Evolutionary conservation across 2,329 filamentous ascomycete species (phyloP).

Genomic region (Xylariales sp.): DNA sequence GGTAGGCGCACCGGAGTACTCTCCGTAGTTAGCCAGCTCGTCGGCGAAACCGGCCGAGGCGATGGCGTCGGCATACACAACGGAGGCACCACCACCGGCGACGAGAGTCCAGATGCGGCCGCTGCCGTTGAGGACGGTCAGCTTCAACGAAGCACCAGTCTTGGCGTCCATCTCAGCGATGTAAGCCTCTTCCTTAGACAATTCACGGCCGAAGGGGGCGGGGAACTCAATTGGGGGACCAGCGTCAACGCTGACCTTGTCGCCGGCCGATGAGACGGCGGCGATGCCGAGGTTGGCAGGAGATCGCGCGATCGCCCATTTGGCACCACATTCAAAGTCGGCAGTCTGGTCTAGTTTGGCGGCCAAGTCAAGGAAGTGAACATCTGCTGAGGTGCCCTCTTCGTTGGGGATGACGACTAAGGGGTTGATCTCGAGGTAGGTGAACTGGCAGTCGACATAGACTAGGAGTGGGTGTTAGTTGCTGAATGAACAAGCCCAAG

Average conservation of each 20-base stretch:
- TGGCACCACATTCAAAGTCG: conserved; percentile 98
- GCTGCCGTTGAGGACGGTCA: conserved; percentile 91
- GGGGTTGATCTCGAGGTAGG: conserved; percentile 99
- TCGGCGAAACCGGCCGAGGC: conserved; percentile 94
- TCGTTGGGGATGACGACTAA: conserved; percentile 97
- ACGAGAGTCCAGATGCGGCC: conserved; percentile 98
- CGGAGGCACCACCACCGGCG: conserved; percentile 98
- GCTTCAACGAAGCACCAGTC: conserved; percentile 98
- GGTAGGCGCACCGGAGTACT: conserved; percentile 98
- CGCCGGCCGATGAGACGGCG: conserved; percentile 69
- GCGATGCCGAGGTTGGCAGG: conserved; percentile 88
- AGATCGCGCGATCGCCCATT: conserved; percentile 97
- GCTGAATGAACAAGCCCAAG: not conserved
- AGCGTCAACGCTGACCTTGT: conserved; percentile 92
- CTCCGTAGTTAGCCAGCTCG: conserved; percentile 98
- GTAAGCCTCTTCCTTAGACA: conserved; percentile 99
- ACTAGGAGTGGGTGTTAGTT: conserved; percentile 59
- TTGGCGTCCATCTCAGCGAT: conserved; percentile 99
- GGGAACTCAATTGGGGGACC: conserved; percentile 99
- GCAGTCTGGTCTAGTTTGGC: conserved; percentile 99
- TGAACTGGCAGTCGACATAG: conserved; percentile 99
- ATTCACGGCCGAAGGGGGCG: conserved; percentile 96
- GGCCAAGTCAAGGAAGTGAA: conserved; percentile 98
- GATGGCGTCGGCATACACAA: conserved; percentile 99
- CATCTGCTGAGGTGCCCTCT: conserved; percentile 89